Evolutionary conservation across 257 asterid genomes (phyloP), one percentile per base, ranked within the genome.

Genomic region (Petunia secreta): DNA sequence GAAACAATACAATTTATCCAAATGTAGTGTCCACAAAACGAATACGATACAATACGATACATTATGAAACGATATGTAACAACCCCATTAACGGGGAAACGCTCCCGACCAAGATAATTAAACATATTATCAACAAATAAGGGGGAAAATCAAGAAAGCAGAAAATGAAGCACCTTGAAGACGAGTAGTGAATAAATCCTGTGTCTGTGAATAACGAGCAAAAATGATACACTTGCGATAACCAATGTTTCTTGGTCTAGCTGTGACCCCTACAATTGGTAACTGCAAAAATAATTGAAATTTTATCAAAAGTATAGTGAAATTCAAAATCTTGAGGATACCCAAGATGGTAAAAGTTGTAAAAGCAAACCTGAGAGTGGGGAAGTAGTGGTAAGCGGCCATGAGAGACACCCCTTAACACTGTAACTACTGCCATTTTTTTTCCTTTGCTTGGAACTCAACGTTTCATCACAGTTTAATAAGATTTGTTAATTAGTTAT

Each of bases 191-290:
- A 93, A 94, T 66, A 94, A 75, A 80, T 92, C 97, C 85, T 83
- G 97, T 63, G 94, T 79, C 88, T 88, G 98, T 9, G 98, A 86
- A 84, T 93, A 91, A 52, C 94, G 92, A 80, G 98, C 94, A 41
- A 62, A 69, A 71, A 89, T 81, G 57, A 83, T 76, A 38, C 79
- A 82, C 66, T 52, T 63, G 5, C 50, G 83, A 63, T 63, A 78
- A 9, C n/a, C 82, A 77, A 80, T 83, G 82, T 86, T 90, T 82
- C 81, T 81, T 50, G 89, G 38, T 46, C 57, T 60, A n/a, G 68
- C 85, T 6, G 86, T 83, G 38, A 77, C 52, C 80, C 84, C 79
- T 25, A 78, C 41, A 58, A 89, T 79, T 5, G 97, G 93, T 68
- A 88, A 52, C 96, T 93, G 86, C 44, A 85, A 77, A 25, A 34